Evolutionary conservation across 306 rosid genomes (phyloP), one percentile per base, ranked within the genome.

Genomic region (Cucurbita ficifolia): DNA sequence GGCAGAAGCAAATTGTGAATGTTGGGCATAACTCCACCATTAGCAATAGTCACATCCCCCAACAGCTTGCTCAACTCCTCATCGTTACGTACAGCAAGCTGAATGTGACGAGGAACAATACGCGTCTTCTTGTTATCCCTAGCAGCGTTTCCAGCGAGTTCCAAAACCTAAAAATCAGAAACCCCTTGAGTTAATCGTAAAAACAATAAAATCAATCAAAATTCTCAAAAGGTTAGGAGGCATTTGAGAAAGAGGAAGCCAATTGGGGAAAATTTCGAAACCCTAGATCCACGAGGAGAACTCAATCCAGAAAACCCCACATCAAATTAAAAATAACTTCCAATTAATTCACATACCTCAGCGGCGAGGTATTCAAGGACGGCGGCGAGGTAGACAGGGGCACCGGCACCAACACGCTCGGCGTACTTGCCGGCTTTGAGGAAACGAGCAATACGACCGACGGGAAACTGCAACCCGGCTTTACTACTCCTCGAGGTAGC

Each of bases 11-110:
- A 76, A 54, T 85, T 89, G 85, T 94, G 97, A 72, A 94, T 94
- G 83, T 94, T 94, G 10, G 99, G 95, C 97, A 86, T 94, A 5
- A 94, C 99, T 58, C 97, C 96, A 11, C 99, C 97, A 10, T 89
- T 94, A 0, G 96, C 96, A 43, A 94, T 94, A 0, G 96, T 94
- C n/a, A 94, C 97, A 61, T 89, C 90, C 0, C 91, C 95, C 7
- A 94, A 83, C 76, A 94, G 96, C 81, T 90, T 90, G 83, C 98
- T 92, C 19, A 92, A 84, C 50, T 92, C 98, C 42, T 92, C 98
- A 1, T 92, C 96, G 10, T 90, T 92, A 22, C 96, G 79, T 2
- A 92, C 96, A 0, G 96, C 96, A 0, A 92, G 83, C 24, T 92
- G 96, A 21, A 90, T 90, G 29, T 92, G 96, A 4, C 96, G 91